Percentiles rank a stretch among this genome's conserved stretches.
Conservation (phyloP, 306 rosid genomes). For the Castanea sativa region DNA sequence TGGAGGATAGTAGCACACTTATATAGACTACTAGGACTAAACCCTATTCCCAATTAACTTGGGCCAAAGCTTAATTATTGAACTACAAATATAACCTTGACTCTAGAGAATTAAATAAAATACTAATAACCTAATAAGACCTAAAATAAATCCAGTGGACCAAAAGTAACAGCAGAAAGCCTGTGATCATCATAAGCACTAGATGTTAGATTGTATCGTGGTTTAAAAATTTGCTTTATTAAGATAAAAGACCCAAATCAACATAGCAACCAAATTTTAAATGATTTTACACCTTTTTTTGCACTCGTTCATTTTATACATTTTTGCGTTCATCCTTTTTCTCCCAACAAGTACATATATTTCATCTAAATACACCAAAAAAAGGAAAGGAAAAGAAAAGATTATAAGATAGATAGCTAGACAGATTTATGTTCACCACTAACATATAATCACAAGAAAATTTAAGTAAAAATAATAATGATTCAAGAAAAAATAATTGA, state of each 20-base stretch:
- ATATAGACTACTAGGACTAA: too few species aligned
- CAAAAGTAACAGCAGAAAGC: not conserved
- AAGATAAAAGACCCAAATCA: slow-evolving; percentile 5
- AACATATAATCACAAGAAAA: slow-evolving; percentile 1
- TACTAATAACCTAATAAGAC: too few species aligned
- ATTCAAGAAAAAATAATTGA: not conserved
- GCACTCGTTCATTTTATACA: not conserved
- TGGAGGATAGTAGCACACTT: too few species aligned
- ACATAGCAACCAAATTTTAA: not conserved
- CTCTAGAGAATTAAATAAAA: too few species aligned
- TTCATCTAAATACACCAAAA: not conserved
- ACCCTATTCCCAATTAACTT: too few species aligned
- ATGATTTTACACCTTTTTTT: not conserved
- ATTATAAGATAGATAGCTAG: not conserved
- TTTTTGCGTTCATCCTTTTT: not conserved
- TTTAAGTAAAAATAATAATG: slow-evolving; percentile 1
- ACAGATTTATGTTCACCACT: not conserved
- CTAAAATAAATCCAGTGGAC: too few species aligned
- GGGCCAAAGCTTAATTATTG: too few species aligned
- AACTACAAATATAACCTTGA: too few species aligned
- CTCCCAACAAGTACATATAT: not conserved
- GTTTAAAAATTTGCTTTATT: slow-evolving; percentile 5
- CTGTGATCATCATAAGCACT: not conserved
- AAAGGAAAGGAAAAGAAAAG: not conserved
- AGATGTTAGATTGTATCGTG: not conserved